Base-by-base conservation (phyloP, 805 yeast species). In the Diddensiella caesifluorescens region DNA sequence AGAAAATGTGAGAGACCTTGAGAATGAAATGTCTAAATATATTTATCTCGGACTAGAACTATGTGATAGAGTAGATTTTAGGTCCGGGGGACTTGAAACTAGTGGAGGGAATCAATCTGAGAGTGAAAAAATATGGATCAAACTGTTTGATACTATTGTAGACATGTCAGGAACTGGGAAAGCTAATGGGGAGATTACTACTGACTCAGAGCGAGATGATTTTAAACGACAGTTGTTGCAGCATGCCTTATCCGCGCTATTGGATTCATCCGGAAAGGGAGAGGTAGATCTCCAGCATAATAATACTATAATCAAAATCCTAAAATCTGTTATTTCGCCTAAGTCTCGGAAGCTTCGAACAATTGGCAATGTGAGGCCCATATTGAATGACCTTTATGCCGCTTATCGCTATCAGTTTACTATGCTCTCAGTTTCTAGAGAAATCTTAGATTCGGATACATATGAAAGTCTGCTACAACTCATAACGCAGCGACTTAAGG, bases 321-420 rank as follows among this genome's bases (percentile, higher is more conserved):
- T 84, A 27, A 71, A 70, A 30, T 60, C 73, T 3, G 67, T 80
- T 1, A 57, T 70, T 0, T 39, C 44, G 7, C 39, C 49, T 7
- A 23, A 41, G 4, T 68, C 70, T 2, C 50, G 62, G 2, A 63
- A 69, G 15, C 55, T 70, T 21, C 73, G 83, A 4, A 75, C 77
- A 5, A 55, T 82, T 3, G 74, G 79, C 0, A 80, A 81, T 49
- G 71, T 84, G 12, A 66, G 79, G 30, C 69, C 70, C 1, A 71
- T 83, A 13, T 60, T 87, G 18, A 69, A 69, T 20, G 87, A 83
- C 47, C 72, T 84, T 1, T 78, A 79, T 43, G 59, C 75, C 2
- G 77, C 88, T 0, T 82, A 78, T 51, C 65, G 75, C 9, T 75
- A 81, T 49, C 94, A 86, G 49, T 72, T 70, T 44, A 71, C 71